Percentiles rank a stretch among this genome's conserved stretches.
phyloP scores from a whole-genome alignment of 148 eudicot genomes.

The Cornus kousa region DNA sequence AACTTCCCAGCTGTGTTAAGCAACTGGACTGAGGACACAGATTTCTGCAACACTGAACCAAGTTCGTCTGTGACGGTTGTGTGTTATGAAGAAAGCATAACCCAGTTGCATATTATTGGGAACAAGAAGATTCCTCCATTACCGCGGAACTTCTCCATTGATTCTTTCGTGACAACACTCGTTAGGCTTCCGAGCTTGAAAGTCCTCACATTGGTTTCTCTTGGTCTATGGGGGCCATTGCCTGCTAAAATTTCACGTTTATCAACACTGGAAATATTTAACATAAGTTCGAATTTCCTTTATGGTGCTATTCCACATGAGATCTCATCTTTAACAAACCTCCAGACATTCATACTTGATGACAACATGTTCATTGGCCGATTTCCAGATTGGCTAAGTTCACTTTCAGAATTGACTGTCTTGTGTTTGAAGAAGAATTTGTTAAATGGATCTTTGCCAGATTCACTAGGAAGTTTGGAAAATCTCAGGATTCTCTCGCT shows the following conservation, averaged over 20 bases:
- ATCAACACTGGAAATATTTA: slow-evolving; percentile 77
- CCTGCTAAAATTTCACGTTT: slow-evolving; percentile 46
- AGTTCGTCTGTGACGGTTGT: slow-evolving; percentile 56
- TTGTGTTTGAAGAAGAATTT: slow-evolving; percentile 73
- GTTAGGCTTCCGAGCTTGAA: slow-evolving; percentile 59
- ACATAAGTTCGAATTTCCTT: slow-evolving; percentile 70
- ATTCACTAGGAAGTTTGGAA: slow-evolving; percentile 47
- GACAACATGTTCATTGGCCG: slow-evolving; percentile 56
- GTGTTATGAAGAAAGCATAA: slow-evolving; percentile 69
- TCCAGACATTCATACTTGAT: slow-evolving; percentile 76
- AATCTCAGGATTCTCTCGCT: slow-evolving; percentile 68
- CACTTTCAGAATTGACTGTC: slow-evolving; percentile 64
- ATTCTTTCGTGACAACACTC: slow-evolving; percentile 59
- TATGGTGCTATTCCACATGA: slow-evolving; percentile 54
- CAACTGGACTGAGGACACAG: slow-evolving; percentile 57
- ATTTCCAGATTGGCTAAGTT: slow-evolving; percentile 53
- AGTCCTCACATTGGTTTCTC: slow-evolving; percentile 81
- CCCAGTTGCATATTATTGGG: slow-evolving; percentile 74
- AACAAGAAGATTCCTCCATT: slow-evolving; percentile 34
- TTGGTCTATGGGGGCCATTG: slow-evolving; percentile 73
- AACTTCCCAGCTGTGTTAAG: slow-evolving; percentile 48
- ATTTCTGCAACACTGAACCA: slow-evolving; percentile 67
- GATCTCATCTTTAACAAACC: slow-evolving; percentile 48
- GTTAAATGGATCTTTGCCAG: slow-evolving; percentile 62
- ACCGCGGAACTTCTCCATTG: slow-evolving; percentile 62